Conservation (phyloP, 2,329 filamentous ascomycete genomes). For the Cephalotrichum gorgonifer region DNA sequence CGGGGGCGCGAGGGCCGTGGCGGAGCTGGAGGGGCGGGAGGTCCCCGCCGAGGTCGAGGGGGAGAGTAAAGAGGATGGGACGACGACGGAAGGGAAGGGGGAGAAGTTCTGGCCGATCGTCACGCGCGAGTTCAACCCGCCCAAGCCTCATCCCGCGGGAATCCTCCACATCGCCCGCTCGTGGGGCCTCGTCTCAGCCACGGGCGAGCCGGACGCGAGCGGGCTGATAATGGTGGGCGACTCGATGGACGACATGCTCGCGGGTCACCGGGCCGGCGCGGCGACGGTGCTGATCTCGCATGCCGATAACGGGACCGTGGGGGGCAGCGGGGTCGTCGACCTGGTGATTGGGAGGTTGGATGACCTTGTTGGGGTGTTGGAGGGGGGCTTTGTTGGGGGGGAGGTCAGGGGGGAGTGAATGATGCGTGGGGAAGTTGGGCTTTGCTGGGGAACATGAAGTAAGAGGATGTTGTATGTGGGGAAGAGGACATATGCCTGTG, state of each 20-base stretch:
- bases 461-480: too few species aligned
- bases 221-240: constrained; percentile 60
- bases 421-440: not conserved
- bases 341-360: constrained; percentile 61
- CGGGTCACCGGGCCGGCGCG: constrained; percentile 71
- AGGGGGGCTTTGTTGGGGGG: constrained; percentile 58
- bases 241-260: constrained; percentile 86
- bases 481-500: too few species aligned
- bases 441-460: not conserved
- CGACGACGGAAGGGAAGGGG: too few species aligned
- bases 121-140: constrained; percentile 70
- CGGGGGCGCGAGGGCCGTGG: constrained; percentile 21
- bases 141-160: constrained; percentile 82
- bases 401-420: not conserved
- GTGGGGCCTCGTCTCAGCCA: constrained; percentile 48
- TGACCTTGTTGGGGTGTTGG: constrained; percentile 65
- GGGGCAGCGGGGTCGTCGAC: constrained; percentile 66
- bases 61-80: too few species aligned
- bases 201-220: constrained; percentile 26
- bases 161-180: constrained; percentile 73
- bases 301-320: constrained; percentile 63
- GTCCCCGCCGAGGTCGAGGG: constrained; percentile 58
- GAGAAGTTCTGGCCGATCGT: constrained; percentile 44
- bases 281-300: constrained; percentile 85
- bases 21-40: constrained; percentile 65